These are phyloP conservation scores for Symbiodinium natans DNA, from an alignment of 73 alveolate genomes.

Conservation along the genomic window DNA sequence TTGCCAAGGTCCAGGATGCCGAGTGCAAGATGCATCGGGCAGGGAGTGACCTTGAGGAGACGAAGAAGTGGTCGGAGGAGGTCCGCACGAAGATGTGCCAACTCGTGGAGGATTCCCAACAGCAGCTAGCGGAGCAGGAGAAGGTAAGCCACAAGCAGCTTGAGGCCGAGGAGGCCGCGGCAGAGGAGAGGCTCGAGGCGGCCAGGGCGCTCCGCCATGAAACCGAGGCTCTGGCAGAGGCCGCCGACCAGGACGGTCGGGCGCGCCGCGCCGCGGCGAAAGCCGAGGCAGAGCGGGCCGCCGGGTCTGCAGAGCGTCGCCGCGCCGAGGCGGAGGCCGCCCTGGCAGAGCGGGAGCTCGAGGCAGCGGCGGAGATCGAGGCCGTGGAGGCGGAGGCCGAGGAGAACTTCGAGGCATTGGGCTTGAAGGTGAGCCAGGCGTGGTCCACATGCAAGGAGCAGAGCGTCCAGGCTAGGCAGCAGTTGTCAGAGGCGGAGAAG, in stretches of 20 bases:
- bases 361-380: neutral
- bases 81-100: neutral
- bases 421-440: neutral
- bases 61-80: constrained; percentile 29
- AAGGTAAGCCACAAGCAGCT: neutral
- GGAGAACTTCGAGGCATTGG: neutral
- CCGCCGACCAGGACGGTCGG: neutral
- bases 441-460: constrained; percentile 1
- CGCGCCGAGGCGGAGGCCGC: neutral
- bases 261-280: neutral
- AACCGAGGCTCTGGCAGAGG: neutral
- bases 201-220: neutral
- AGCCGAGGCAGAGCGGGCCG: neutral
- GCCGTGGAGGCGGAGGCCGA: constrained; percentile 12
- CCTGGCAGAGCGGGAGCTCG: constrained; percentile 4
- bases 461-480: neutral
- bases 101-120: neutral
- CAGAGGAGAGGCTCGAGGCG: constrained; percentile 33
- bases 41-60: neutral
- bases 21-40: neutral
- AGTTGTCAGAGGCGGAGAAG: neutral
- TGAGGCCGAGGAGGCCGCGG: neutral
- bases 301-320: neutral
- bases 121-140: constrained; percentile 14
- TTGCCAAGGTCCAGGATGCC: neutral